phyloP scores from a whole-genome alignment of 805 yeast species.

The Kluyveromyces nonfermentans region DNA sequence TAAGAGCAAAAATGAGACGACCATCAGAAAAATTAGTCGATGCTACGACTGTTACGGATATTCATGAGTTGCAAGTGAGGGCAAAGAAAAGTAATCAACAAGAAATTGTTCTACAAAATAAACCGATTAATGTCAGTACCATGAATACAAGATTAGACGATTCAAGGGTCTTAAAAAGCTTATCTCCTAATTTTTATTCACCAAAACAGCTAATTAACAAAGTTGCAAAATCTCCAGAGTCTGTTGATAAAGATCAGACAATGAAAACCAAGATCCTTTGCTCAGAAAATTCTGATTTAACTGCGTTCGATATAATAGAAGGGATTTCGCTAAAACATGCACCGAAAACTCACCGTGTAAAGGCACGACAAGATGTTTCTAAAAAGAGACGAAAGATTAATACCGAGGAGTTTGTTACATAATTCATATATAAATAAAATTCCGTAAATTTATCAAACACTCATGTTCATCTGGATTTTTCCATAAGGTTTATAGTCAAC shows the following conservation, averaged over 20 bases:
- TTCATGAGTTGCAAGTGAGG: slow-evolving; percentile 27
- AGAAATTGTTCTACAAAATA: slow-evolving; percentile 2
- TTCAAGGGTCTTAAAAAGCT: not conserved
- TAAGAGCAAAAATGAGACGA: slow-evolving; percentile 61
- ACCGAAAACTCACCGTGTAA: slow-evolving; percentile 20
- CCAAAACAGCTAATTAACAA: not conserved
- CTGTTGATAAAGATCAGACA: not conserved
- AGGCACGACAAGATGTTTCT: slow-evolving; percentile 6
- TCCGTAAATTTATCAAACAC: slow-evolving; percentile 45
- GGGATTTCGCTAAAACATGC: slow-evolving; percentile 14
- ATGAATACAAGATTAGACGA: not conserved
- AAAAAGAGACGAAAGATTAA: not conserved
- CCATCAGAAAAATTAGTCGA: slow-evolving; percentile 49
- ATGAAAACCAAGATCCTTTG: not conserved
- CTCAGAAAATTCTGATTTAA: slow-evolving; percentile 17
- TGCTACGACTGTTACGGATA: slow-evolving; percentile 39
- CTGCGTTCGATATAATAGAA: slow-evolving; percentile 36
- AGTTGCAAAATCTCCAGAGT: not conserved
- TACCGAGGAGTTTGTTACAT: not conserved
- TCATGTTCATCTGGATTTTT: slow-evolving; percentile 92
- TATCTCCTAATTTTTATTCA: not conserved
- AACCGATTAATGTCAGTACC: slow-evolving; percentile 1
- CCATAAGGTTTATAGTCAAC: slow-evolving; percentile 71
- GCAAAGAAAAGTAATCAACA: slow-evolving; percentile 5
- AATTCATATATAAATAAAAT: not conserved